These are phyloP conservation scores for Neospora caninum DNA, from an alignment of 169 alveolate genomes.

Conservation along the genomic window DNA sequence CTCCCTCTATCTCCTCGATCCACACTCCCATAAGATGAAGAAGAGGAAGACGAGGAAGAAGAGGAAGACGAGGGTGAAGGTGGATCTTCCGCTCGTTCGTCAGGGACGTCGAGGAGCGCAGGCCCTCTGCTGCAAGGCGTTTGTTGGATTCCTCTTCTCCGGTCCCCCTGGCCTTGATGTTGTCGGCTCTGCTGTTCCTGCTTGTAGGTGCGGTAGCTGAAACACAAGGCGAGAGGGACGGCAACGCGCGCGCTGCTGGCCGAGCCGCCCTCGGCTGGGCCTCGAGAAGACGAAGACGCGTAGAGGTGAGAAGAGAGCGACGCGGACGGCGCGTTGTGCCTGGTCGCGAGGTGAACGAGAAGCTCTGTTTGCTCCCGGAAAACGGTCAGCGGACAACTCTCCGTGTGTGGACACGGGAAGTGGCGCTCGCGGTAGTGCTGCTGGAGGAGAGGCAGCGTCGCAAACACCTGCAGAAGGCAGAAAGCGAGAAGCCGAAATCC, in stretches of 20 bases:
- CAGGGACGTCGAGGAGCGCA: neutral
- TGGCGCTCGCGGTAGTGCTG: constrained; percentile 36
- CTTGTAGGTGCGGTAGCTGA: constrained; percentile 16
- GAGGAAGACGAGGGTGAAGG: neutral
- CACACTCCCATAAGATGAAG: too few relatives aligned
- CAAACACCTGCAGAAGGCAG: constrained; percentile 15
- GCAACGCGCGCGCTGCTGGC: neutral
- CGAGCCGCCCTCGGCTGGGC: neutral
- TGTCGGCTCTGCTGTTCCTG: neutral
- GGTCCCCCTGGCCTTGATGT: neutral
- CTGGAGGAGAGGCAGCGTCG: constrained; percentile 1
- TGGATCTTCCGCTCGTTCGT: neutral
- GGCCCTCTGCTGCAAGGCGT: neutral
- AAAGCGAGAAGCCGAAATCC: too few relatives aligned
- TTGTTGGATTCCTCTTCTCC: neutral
- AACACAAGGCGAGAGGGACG: neutral
- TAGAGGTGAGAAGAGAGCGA: neutral
- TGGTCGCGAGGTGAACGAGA: constrained; percentile 6
- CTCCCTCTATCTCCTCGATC: too few relatives aligned
- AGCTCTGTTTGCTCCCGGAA: neutral
- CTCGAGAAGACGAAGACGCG: neutral
- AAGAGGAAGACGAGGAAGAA: too few relatives aligned
- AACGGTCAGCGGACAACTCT: constrained; percentile 18
- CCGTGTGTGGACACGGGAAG: constrained; percentile 18
- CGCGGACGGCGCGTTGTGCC: neutral